Conservation (phyloP, 768 basidiomycete genomes). For the Zangia roseola region DNA sequence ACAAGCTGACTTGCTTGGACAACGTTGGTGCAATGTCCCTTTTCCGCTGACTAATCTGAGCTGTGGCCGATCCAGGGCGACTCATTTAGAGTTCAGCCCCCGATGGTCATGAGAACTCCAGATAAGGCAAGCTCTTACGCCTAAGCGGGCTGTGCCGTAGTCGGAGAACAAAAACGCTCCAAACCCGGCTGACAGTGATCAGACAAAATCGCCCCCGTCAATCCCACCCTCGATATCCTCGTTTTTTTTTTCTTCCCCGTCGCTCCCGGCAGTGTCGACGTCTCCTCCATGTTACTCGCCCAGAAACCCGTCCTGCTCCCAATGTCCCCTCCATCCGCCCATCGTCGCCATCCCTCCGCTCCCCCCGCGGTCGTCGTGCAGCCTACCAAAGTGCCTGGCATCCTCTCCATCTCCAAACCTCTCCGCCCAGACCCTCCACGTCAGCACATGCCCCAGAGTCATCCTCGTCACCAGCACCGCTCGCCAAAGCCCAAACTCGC, state of each 20-base stretch:
- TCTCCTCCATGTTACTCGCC: slow-evolving; percentile 40
- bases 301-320: slow-evolving; percentile 36
- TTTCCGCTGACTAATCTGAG: not conserved
- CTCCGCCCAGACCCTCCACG: slow-evolving; percentile 32
- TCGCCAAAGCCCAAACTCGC: slow-evolving; percentile 38
- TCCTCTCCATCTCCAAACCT: slow-evolving; percentile 69
- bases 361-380: slow-evolving; percentile 66
- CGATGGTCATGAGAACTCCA: slow-evolving; percentile 14
- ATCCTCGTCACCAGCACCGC: slow-evolving; percentile 33
- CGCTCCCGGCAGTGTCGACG: slow-evolving; percentile 12
- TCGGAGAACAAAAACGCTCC: slow-evolving; percentile 36
- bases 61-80: slow-evolving; percentile 7
- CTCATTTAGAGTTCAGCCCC: slow-evolving; percentile 24
- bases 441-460: slow-evolving; percentile 36
- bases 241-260: slow-evolving; percentile 17
- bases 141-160: slow-evolving; percentile 28
- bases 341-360: slow-evolving; percentile 69
- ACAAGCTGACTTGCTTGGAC: too few species aligned
- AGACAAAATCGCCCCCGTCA: slow-evolving; percentile 23
- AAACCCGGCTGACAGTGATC: slow-evolving; percentile 32
- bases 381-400: slow-evolving; percentile 71
- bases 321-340: slow-evolving; percentile 36
- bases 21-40: slow-evolving; percentile 19
- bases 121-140: slow-evolving; percentile 24
- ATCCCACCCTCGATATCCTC: slow-evolving; percentile 31